These are phyloP conservation scores for Magnaporthiopsis rhizophila DNA, from an alignment of 2,329 filamentous ascomycete genomes.

Conservation along the genomic window DNA sequence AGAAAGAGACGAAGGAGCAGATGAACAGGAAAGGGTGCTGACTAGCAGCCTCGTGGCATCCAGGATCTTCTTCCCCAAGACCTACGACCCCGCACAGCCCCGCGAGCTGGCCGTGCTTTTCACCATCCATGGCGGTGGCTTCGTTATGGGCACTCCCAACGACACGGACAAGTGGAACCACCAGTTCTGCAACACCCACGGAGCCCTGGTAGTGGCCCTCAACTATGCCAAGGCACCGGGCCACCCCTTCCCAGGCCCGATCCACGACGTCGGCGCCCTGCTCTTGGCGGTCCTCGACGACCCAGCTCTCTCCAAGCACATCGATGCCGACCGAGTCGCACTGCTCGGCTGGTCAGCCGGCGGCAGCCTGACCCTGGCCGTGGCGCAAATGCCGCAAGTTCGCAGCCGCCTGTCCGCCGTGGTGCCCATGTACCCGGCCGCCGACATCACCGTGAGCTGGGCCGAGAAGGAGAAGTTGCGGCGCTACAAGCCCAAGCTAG, in stretches of 20 bases:
- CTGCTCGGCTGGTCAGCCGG: constrained; percentile 42
- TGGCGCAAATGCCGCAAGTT: constrained; percentile 28
- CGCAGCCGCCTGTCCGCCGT: constrained; percentile 23
- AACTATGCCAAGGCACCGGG: constrained; percentile 39
- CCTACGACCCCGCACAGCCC: constrained; percentile 22
- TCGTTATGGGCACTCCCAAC: constrained; percentile 30
- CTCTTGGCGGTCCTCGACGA: constrained; percentile 32
- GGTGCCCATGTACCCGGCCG: constrained; percentile 33
- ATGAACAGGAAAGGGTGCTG: neutral
- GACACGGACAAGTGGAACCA: constrained; percentile 38
- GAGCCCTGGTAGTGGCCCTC: constrained; percentile 36
- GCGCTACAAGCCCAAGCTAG: constrained; percentile 25
- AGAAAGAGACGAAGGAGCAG: no score
- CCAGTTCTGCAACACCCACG: constrained; percentile 28
- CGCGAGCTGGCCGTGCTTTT: constrained; percentile 32
- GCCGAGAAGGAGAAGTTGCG: constrained; percentile 21
- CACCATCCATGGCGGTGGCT: constrained; percentile 43
- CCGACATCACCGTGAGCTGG: constrained; percentile 27
- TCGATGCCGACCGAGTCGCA: constrained; percentile 31
- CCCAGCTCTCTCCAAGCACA: constrained; percentile 25
- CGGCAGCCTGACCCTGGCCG: constrained; percentile 35
- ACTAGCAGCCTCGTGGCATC: neutral
- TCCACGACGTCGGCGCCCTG: constrained; percentile 37
- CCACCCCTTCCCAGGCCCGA: constrained; percentile 31
- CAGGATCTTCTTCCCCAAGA: constrained; percentile 31